Conservation (phyloP, 2,329 filamentous ascomycete genomes). For the Nigrospora sphaerica region DNA sequence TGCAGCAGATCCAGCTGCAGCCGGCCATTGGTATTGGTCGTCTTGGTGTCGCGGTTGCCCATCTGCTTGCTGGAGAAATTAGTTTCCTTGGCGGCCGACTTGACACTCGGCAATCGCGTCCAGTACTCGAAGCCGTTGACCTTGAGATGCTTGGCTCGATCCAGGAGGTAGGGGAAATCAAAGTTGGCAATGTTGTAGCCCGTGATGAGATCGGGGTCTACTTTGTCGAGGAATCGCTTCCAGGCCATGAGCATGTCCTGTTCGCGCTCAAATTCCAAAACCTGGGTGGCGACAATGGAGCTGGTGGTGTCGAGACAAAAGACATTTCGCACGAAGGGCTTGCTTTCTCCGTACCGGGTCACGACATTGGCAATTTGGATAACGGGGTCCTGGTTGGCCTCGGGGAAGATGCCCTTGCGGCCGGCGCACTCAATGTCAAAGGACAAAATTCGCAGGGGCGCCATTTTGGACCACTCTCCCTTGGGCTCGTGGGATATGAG, state of each 20-base stretch:
- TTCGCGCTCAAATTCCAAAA: slow-evolving; percentile 76
- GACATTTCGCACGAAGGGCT: slow-evolving; percentile 93
- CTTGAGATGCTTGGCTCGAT: slow-evolving; percentile 80
- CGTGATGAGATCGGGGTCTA: slow-evolving; percentile 95
- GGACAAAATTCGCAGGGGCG: slow-evolving; percentile 82
- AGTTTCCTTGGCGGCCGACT: slow-evolving; percentile 66
- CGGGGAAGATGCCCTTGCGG: slow-evolving; percentile 94
- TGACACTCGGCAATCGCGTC: slow-evolving; percentile 67
- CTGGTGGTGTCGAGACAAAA: slow-evolving; percentile 93
- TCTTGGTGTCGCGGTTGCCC: slow-evolving; percentile 89
- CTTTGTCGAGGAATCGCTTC: slow-evolving; percentile 82
- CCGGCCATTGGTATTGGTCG: slow-evolving; percentile 89
- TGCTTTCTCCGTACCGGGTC: slow-evolving; percentile 87
- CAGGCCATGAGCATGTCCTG: slow-evolving; percentile 87
- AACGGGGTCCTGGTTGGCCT: slow-evolving; percentile 84
- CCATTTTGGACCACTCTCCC: slow-evolving; percentile 97
- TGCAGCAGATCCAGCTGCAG: slow-evolving; percentile 93
- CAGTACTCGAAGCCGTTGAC: slow-evolving; percentile 76
- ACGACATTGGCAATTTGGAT: slow-evolving; percentile 98
- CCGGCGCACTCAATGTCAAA: slow-evolving; percentile 99
- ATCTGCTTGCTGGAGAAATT: slow-evolving; percentile 98
- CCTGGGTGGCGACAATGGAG: slow-evolving; percentile 88
- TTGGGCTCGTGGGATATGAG: slow-evolving; percentile 82
- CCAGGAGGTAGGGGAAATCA: slow-evolving; percentile 92
- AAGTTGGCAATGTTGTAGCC: slow-evolving; percentile 99